These are phyloP conservation scores for Camptophora hylomeconis DNA, from an alignment of 2,329 filamentous ascomycete genomes.

Conservation along the genomic window DNA sequence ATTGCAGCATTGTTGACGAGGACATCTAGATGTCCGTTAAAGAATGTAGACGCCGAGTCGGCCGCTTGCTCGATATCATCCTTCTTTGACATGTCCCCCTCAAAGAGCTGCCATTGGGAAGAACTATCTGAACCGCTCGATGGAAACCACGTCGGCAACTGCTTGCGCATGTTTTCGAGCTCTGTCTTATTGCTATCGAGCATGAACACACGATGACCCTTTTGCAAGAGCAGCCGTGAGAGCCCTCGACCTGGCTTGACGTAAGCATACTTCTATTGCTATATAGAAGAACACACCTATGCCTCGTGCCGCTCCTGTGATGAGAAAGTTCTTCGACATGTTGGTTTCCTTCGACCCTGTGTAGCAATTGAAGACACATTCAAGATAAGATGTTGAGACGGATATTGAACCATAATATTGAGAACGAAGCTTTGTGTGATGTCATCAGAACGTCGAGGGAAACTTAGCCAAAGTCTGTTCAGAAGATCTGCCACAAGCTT, in stretches of 20 bases:
- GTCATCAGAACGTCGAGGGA: too few relatives aligned
- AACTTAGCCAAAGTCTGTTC: too few relatives aligned
- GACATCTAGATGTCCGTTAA: constrained; percentile 1
- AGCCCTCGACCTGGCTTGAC: constrained; percentile 1
- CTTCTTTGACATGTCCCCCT: not conserved
- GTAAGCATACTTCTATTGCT: too few relatives aligned
- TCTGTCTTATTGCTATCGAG: constrained; percentile 2
- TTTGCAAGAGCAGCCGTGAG: not conserved
- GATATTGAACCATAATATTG: too few relatives aligned
- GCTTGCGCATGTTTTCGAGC: not conserved
- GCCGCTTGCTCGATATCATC: constrained; percentile 1
- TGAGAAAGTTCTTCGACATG: constrained; percentile 2
- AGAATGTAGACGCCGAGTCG: not conserved
- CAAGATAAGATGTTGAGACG: too few relatives aligned
- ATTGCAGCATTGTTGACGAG: constrained; percentile 2
- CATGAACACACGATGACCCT: constrained; percentile 1
- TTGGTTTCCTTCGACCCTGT: too few relatives aligned
- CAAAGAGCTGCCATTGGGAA: not conserved
- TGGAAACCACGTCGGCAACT: not conserved
- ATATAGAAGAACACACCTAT: too few relatives aligned
- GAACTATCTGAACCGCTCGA: not conserved
- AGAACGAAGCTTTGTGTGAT: too few relatives aligned
- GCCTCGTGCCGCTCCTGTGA: constrained; percentile 1
- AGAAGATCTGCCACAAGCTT: too few relatives aligned
- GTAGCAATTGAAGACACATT: too few relatives aligned